phyloP scores from a whole-genome alignment of 768 basidiomycete genomes.

The Termitomyces sp. region DNA sequence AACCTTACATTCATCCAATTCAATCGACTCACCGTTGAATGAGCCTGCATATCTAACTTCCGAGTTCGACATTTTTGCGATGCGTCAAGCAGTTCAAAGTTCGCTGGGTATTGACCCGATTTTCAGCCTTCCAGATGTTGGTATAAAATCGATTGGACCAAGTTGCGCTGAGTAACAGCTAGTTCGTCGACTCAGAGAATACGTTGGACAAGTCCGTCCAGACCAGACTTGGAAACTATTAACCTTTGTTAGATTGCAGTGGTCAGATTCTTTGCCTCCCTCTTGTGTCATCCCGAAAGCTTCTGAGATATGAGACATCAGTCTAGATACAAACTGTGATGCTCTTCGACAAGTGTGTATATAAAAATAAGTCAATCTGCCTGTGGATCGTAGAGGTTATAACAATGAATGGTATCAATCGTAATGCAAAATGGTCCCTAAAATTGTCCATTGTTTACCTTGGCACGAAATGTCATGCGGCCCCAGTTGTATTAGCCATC shows the following conservation, averaged over 20 bases:
- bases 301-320: not conserved
- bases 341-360: not conserved
- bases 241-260: not conserved
- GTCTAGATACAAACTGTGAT: not conserved
- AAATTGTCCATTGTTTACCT: no score
- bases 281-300: not conserved
- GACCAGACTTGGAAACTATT: no score
- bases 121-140: conserved; percentile 26
- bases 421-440: no score
- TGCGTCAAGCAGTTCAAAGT: conserved; percentile 21
- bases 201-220: conserved; percentile 16
- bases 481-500: conserved; percentile 2
- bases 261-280: not conserved
- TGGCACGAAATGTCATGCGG: no score
- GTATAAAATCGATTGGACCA: conserved; percentile 28
- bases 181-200: conserved; percentile 25
- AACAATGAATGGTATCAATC: not conserved
- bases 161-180: conserved; percentile 19
- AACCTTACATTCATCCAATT: conserved; percentile 31
- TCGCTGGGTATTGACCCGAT: conserved; percentile 20
- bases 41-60: conserved; percentile 31
- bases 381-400: conserved; percentile 22
- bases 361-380: not conserved
- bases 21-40: conserved; percentile 38
- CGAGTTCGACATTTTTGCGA: conserved; percentile 21